phyloP scores from a whole-genome alignment of 495 filamentous ascomycete genomes.

The Rhizodiscina lignyota region DNA sequence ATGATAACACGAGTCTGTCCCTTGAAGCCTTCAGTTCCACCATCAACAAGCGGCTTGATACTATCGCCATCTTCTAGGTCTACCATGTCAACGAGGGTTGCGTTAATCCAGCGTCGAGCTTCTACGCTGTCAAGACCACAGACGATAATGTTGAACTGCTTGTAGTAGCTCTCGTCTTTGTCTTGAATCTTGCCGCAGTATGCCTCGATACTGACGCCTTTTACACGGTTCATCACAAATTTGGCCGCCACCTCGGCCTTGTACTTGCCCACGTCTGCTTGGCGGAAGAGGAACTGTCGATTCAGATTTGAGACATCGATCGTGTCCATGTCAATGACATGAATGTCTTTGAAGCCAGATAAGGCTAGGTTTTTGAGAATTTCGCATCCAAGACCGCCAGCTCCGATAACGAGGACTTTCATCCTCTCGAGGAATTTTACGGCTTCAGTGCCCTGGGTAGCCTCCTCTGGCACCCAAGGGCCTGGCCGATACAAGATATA shows the following conservation, averaged over 20 bases:
- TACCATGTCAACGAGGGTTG: constrained; percentile 78
- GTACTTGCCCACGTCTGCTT: constrained; percentile 77
- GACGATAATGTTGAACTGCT: constrained; percentile 86
- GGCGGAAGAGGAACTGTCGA: constrained; percentile 91
- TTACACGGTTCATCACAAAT: constrained; percentile 78
- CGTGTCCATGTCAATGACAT: constrained; percentile 99
- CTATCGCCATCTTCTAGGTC: constrained; percentile 62
- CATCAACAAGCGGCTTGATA: constrained; percentile 85
- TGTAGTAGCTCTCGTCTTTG: constrained; percentile 93
- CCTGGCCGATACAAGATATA: constrained; percentile 57
- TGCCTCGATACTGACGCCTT: constrained; percentile 81
- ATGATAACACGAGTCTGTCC: constrained; percentile 88
- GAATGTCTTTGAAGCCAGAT: constrained; percentile 90
- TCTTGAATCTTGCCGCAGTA: constrained; percentile 93
- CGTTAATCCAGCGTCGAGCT: constrained; percentile 95
- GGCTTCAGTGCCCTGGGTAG: constrained; percentile 15
- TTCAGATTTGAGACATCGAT: constrained; percentile 99
- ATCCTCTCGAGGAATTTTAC: constrained; percentile 42
- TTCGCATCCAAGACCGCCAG: constrained; percentile 91
- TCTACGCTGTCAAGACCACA: constrained; percentile 98
- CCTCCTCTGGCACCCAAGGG: constrained; percentile 51
- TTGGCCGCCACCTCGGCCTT: constrained; percentile 88
- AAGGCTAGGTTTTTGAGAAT: constrained; percentile 93
- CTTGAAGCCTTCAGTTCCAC: constrained; percentile 96
- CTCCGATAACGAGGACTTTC: constrained; percentile 74